Base-by-base conservation (phyloP, 495 filamentous ascomycete species). In the Hamigera avellanea region DNA sequence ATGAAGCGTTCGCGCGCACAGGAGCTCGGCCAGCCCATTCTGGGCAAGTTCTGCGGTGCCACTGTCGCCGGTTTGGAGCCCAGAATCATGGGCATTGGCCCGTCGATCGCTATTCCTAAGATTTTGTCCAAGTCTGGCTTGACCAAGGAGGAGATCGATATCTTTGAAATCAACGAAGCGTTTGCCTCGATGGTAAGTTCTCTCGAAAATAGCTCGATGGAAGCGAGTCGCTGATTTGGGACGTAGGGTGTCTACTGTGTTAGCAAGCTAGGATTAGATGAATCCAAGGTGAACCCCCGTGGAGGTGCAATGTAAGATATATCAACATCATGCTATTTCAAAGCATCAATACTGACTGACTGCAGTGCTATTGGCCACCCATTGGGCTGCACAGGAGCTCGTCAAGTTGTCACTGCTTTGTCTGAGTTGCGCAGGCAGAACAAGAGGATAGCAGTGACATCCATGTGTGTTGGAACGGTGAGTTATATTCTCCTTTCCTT, bases 81-180 rank as follows among this genome's bases (percentile, higher is more conserved):
- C 0, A 67, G 88, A 28, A 93, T 96, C 59, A 96, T 96, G 89
- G 89, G 89, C 33, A 95, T 96, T 48, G 89, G 89, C 15, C 89
- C 89, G 8, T 81, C 84, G 8, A 62, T 93, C 37, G 89, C 86
- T 38, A 93, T 96, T 44, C 89, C 89, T 38, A 96, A 96, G 73
- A 76, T 96, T 26, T 66, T 96, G 25, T 59, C 60, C 50, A 83
- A 93, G 67, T 78, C 78, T 66, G 72, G 74, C 46, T 53, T 96
- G 53, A 72, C 62, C n/a, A 64, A 86, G 26, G 69, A 81, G 38
- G 89, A 96, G 33, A 67, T 86, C 47, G 89, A 96, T 50, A 67
- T 96, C 26, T 74, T 95, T 46, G 89, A 96, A 67, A 63, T 96
- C 49, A 96, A 96, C 58, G 89, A 96, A 71, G 89, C 89, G 1